Base-by-base conservation (phyloP, 768 basidiomycete genomes). In the Mycena indigotica region DNA sequence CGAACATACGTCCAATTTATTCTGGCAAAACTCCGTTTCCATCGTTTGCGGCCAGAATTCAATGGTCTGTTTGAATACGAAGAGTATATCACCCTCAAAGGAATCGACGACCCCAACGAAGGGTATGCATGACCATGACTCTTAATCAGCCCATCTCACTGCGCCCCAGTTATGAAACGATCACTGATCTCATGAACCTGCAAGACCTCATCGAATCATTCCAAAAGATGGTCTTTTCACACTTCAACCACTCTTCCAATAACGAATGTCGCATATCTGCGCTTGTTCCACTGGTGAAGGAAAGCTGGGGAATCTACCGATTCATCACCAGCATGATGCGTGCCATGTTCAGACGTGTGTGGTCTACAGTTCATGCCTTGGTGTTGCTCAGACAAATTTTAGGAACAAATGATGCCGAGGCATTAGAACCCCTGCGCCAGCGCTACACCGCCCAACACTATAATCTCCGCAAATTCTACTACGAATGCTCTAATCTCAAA, bases 191-290 rank as follows among this genome's bases (percentile, higher is more conserved):
- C 29, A 98, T 98, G 97, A 88, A 86, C 17, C 77, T 99, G 53
- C 97, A 99, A 78, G 97, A 99, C 70, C 95, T 98, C 70, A 98
- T 99, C 54, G 97, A 99, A 69, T 91, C 94, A 3, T 98, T 99
- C 78, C 95, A 99, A 70, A 95, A 95, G 74, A 89, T 96, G 80
- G 88, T 98, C 57, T 98, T 99, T 69, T 87, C 95, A 8, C 91
- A 95, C 73, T 98, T 99, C 78, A 81, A 87, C 53, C 85, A 89
- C 60, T 93, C 93, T 17, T 78, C 86, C 46, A 98, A 97, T 69
- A 99, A 99, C 63, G 97, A 99, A 74, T 97, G 95, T 72, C 88
- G 95, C 26, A 99, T 99, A 58, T 96, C 95, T 29, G 80, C 97
- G 2, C 77, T 99, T 48, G 97, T 99, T 2, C 96, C 97, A 23